Evolutionary conservation across 306 rosid species (phyloP).

Genomic region (Neltuma alba): DNA sequence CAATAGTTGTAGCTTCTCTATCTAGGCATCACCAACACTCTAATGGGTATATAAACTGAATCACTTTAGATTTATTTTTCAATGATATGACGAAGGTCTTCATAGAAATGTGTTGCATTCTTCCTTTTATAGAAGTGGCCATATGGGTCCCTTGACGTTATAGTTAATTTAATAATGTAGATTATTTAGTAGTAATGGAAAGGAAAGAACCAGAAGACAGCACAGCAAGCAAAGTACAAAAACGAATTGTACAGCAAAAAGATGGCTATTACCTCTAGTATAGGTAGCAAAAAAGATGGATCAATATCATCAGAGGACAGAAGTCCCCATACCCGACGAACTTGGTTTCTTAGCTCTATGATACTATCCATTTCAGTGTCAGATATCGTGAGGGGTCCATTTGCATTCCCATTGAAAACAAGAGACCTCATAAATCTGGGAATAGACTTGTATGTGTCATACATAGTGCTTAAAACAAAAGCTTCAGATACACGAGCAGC

Average conservation of each 20-base stretch:
- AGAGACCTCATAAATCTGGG: conserved; percentile 69
- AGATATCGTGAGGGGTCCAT: conserved; percentile 63
- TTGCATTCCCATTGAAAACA: conserved; percentile 60
- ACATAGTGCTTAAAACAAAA: conserved; percentile 63
- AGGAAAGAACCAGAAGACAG: background rate
- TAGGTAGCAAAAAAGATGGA: conserved; percentile 73
- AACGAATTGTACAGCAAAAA: background rate
- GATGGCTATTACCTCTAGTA: conserved; percentile 65
- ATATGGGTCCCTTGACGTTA: background rate
- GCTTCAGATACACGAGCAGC: conserved; percentile 85
- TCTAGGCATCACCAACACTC: background rate
- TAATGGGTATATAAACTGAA: background rate
- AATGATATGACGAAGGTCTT: conserved; percentile 18
- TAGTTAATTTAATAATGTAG: conserved; percentile 2
- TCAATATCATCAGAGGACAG: conserved; percentile 79
- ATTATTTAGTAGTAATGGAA: background rate
- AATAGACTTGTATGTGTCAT: conserved; percentile 59
- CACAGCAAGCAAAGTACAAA: background rate
- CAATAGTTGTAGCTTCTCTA: background rate
- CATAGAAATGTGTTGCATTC: background rate
- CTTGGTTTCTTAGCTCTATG: conserved; percentile 79
- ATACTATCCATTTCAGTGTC: conserved; percentile 65
- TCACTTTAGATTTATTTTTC: background rate
- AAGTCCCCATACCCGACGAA: conserved; percentile 77
- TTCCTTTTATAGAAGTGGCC: background rate